Base-by-base conservation (phyloP, 129 eudicot species). In the Helianthus tuberosus region DNA sequence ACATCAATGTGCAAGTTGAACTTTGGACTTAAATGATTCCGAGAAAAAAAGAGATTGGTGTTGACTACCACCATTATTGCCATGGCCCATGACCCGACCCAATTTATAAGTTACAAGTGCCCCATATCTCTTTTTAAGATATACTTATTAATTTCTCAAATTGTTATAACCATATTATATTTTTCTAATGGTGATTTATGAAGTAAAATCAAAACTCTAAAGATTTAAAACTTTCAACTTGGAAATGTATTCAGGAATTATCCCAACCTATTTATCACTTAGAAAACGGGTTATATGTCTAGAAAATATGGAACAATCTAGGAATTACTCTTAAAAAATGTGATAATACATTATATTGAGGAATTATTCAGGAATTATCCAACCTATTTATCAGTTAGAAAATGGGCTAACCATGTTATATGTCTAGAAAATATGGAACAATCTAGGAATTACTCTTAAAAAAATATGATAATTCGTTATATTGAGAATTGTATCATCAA, bases 11-110 rank as follows among this genome's bases (percentile, higher is more conserved):
- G 68, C 61, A 67, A 67, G 16, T 43, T 67, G 67, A 67, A 15
- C 50, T 66, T 66, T 32, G 67, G 35, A 41, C 13, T 75, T 15
- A 53, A 75, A 55, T 66, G 74, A 16, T 66, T 23, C 8, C 46
- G 27, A 35, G 49, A 54, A 50, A 53, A 64, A 65, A 11, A 41
- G 27, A 36, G 41, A 75, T 39, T 1, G 50, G 48, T n/a, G 80
- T 66, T 67, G 80, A 76, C 80, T 76, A 66, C 15, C 20, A 36
- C 64, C 46, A 75, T 64, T 50, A 53, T 53, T 64, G 43, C 8
- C 46, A 64, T 65, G 55, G 43, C 46, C 55, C 54, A 75, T 61
- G 35, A 49, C 52, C 25, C 39, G 35, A 49, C 52, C 25, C 39
- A 63, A 32, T 53, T 74, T 29, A 74, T 29, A 74, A 62, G 20